These are phyloP conservation scores for Pterothamnion heteromorphum DNA, from an alignment of 31 red algal species.

Conservation along the genomic window DNA sequence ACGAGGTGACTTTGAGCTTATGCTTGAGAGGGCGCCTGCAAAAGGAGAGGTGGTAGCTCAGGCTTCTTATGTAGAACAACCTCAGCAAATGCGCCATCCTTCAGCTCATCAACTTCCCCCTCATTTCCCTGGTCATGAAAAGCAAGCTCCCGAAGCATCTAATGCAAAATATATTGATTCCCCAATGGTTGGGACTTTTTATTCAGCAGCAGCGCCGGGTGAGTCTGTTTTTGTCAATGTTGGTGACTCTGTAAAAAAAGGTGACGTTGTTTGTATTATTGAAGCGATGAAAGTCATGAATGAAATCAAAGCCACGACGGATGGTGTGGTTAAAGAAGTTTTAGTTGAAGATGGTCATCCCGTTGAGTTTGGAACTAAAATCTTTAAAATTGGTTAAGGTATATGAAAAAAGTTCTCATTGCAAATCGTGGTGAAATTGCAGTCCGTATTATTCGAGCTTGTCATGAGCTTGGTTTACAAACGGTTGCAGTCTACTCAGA, in stretches of 20 bases:
- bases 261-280: slow-evolving; percentile 23
- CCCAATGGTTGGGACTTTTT: slow-evolving; percentile 37
- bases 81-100: background rate
- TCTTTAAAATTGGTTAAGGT: background rate
- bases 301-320: background rate
- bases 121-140: background rate
- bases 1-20: background rate
- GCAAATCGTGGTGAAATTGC: slow-evolving; percentile 99
- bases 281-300: slow-evolving; percentile 39
- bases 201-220: background rate
- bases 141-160: background rate
- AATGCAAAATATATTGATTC: background rate
- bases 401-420: slow-evolving; percentile 66
- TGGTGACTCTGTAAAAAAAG: slow-evolving; percentile 12
- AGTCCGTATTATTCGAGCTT: slow-evolving; percentile 86
- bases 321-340: background rate
- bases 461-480: slow-evolving; percentile 75
- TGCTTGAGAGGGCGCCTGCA: background rate
- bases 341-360: slow-evolving; percentile 5
- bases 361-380: background rate
- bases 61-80: background rate
- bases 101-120: background rate
- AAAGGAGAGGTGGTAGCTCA: background rate
- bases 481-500: slow-evolving; percentile 86
- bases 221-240: background rate